Evolutionary conservation across 148 eudicot genomes (phyloP), one percentile per base, ranked within the genome.

Genomic region (Oxyria digyna): DNA sequence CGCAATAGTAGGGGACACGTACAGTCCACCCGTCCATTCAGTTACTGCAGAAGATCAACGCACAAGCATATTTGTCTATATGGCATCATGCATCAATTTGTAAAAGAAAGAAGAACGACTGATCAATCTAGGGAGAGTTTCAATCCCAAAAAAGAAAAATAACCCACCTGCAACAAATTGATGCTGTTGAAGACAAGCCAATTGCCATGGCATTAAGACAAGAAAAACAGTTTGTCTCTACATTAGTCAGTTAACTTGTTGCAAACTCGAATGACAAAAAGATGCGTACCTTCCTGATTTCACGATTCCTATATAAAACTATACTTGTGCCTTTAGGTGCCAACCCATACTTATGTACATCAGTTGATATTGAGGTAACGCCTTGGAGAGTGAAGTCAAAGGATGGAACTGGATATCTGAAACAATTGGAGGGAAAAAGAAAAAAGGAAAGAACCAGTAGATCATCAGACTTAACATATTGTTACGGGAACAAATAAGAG

Each of bases 1-100:
- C 81, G 99, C 99, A 43, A 91, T 85, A 37, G 96, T 87, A 55
- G 99, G 99, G 71, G 99, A 95, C 41, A 95, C 87, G 77, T 95
- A 95, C 43, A 95, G 94, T 35, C 99, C 99, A 80, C 99, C 97
- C 74, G 97, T 79, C 99, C 99, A 94, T 80, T 94, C 99, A 32
- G 99, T 94, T 68, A 94, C 99, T 94, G 83, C 62, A 79, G 20
- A 32, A 81, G 70, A 49, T 50, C 76, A 23, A 80, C 72, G 49
- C 31, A 62, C 41, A 54, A 15, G 15, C 48, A 35, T 62, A 78
- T 8, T 26, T 24, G 31, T 14, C 11, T 1, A 50, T 50, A 50
- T 50, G 9, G 26, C 57, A 18, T 64, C 6, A 18, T 64, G 27
- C 9, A 17, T 14, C 41, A 66, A 20, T n/a, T 38, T 20, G 45